Evolutionary conservation across 495 filamentous ascomycete species (phyloP).

Genomic region (Talaromyces nanjingensis): DNA sequence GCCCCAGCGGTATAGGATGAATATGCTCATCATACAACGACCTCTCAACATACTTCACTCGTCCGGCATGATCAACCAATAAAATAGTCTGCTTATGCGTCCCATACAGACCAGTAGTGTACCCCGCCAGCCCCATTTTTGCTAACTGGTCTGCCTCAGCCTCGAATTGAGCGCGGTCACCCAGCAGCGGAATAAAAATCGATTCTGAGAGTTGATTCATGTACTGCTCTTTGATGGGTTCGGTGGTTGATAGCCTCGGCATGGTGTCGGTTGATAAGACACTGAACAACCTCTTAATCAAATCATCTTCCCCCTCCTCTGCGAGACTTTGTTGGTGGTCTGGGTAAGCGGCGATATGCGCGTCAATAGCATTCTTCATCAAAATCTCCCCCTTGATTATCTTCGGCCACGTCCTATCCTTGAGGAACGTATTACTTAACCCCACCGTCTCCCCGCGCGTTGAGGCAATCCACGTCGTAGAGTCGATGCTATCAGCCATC

Average conservation of each 20-base stretch:
- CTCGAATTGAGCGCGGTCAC: constrained; percentile 28
- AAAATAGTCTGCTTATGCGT: constrained; percentile 89
- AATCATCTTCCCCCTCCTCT: constrained; percentile 45
- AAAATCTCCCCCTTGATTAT: constrained; percentile 53
- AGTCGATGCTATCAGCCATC: constrained; percentile 46
- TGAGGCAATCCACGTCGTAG: constrained; percentile 59
- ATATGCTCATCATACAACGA: constrained; percentile 69
- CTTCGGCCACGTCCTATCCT: constrained; percentile 75
- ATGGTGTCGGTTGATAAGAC: constrained; percentile 68
- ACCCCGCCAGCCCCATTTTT: constrained; percentile 25
- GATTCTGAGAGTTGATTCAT: constrained; percentile 64
- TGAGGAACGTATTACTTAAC: constrained; percentile 79
- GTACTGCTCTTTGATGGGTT: constrained; percentile 60
- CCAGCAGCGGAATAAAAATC: constrained; percentile 78
- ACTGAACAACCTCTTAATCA: constrained; percentile 64
- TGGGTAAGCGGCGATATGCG: constrained; percentile 31
- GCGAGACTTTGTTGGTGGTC: background rate
- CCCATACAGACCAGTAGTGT: constrained; percentile 56
- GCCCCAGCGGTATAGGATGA: constrained; percentile 48
- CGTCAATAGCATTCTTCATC: constrained; percentile 37
- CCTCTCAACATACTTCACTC: constrained; percentile 75
- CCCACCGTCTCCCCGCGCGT: constrained; percentile 60
- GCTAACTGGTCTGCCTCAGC: constrained; percentile 33
- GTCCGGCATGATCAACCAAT: constrained; percentile 66
- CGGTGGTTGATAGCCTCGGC: constrained; percentile 46